Percentiles rank a stretch among this genome's conserved stretches.
phyloP scores from a whole-genome alignment of 768 basidiomycete genomes.

The Steccherinum ochraceum region DNA sequence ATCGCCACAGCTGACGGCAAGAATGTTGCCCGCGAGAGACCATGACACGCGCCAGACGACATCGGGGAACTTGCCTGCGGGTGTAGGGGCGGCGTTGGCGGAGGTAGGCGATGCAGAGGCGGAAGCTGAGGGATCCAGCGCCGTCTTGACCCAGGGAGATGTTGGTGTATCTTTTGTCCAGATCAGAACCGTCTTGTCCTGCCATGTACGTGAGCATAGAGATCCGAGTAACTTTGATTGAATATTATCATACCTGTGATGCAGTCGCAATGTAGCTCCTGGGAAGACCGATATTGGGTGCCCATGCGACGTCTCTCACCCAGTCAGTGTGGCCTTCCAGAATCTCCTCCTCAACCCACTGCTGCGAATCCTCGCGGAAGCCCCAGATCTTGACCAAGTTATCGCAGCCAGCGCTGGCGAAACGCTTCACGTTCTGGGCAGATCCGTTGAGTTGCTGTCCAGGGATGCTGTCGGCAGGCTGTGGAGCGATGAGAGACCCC shows the following conservation, averaged over 20 bases:
- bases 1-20: conserved; percentile 96
- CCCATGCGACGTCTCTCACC: conserved; percentile 99
- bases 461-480: conserved; percentile 41
- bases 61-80: conserved; percentile 82
- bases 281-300: conserved; percentile 92
- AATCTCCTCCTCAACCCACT: conserved; percentile 87
- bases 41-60: conserved; percentile 99
- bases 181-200: conserved; percentile 83
- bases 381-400: conserved; percentile 94
- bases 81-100: conserved; percentile 28
- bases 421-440: conserved; percentile 66
- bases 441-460: conserved; percentile 38
- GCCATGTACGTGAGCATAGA: not conserved
- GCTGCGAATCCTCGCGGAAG: conserved; percentile 79
- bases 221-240: no score
- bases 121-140: conserved; percentile 63
- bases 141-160: conserved; percentile 72
- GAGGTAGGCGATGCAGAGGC: conserved; percentile 38
- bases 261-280: conserved; percentile 94
- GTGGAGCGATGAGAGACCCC: conserved; percentile 75
- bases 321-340: conserved; percentile 94
- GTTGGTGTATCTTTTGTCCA: conserved; percentile 84
- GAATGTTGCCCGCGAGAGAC: conserved; percentile 93
- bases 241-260: conserved; percentile 65
- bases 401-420: conserved; percentile 95